Percentiles rank a stretch among this genome's conserved stretches.
phyloP scores from a whole-genome alignment of 805 yeast genomes.

The Candida anglica region DNA sequence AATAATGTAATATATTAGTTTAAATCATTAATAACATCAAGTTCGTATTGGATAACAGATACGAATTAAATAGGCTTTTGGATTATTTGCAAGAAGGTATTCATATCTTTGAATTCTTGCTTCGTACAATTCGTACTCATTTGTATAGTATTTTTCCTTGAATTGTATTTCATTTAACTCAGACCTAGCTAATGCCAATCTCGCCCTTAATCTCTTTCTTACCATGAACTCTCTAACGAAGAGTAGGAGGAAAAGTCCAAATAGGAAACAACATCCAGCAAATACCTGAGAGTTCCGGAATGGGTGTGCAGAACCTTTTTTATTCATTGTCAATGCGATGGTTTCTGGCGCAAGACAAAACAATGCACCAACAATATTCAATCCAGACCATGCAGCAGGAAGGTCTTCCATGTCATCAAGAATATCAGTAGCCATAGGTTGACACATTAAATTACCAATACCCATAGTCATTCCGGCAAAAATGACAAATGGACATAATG shows the following conservation, averaged over 20 bases:
- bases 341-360: conserved; percentile 48
- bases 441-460: conserved; percentile 21
- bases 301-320: conserved; percentile 26
- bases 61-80: conserved; percentile 10
- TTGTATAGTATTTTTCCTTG: no score
- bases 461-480: conserved; percentile 30
- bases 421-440: conserved; percentile 21
- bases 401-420: conserved; percentile 16
- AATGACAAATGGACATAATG: conserved; percentile 25
- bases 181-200: conserved; percentile 7
- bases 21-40: no score
- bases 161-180: conserved; percentile 9
- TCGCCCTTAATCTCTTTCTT: conserved; percentile 27
- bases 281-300: conserved; percentile 59
- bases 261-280: conserved; percentile 47
- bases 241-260: conserved; percentile 38
- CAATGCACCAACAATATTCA: conserved; percentile 27
- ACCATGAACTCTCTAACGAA: conserved; percentile 53
- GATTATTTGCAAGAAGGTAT: conserved; percentile 8
- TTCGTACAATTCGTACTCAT: no score
- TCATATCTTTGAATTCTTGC: conserved; percentile 1
- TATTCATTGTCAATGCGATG: conserved; percentile 47
- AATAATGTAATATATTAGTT: no score
- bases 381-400: conserved; percentile 38
- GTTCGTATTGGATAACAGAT: conserved; percentile 15